Evolutionary conservation across 2,329 filamentous ascomycete genomes (phyloP).

Genomic region (Aspergillus bombycis): DNA sequence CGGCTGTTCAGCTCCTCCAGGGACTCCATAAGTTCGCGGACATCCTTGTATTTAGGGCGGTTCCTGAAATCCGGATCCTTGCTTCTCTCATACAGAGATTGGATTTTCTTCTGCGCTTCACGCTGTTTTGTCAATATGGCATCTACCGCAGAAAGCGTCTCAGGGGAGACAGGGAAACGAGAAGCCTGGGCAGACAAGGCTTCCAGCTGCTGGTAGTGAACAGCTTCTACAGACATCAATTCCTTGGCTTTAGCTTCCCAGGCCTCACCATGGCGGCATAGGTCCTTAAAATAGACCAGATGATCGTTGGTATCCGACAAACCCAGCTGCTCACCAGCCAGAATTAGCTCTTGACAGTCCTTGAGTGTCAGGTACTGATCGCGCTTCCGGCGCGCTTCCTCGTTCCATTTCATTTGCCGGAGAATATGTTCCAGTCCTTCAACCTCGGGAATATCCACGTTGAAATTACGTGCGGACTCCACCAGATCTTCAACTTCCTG

Average conservation of each 20-base stretch:
- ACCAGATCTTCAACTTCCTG: constrained; percentile 85
- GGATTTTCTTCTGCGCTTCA: constrained; percentile 86
- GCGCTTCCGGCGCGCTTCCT: constrained; percentile 71
- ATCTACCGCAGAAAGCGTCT: constrained; percentile 81
- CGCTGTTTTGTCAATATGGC: constrained; percentile 94
- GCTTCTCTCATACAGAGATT: constrained; percentile 77
- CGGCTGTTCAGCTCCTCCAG: constrained; percentile 91
- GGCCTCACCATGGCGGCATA: constrained; percentile 73
- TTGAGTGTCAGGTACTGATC: constrained; percentile 71
- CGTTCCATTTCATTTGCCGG: constrained; percentile 86
- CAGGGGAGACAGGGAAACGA: constrained; percentile 76
- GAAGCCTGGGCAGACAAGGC: constrained; percentile 83
- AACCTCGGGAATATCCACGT: constrained; percentile 87
- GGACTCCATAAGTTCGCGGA: constrained; percentile 85
- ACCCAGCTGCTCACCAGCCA: constrained; percentile 74
- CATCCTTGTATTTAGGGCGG: constrained; percentile 84
- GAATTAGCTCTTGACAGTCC: constrained; percentile 78
- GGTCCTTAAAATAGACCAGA: constrained; percentile 73
- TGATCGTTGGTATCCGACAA: constrained; percentile 81
- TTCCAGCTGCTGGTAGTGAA: constrained; percentile 94
- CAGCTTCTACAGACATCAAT: constrained; percentile 84
- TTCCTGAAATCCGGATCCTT: constrained; percentile 74
- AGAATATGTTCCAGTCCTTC: constrained; percentile 79
- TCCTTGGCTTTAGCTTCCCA: constrained; percentile 96
- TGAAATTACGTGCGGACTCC: constrained; percentile 86